A percentile compares a stretch with the other conserved stretches of the same genome.
Evolutionary conservation across 2,329 filamentous ascomycete species (phyloP).

Genomic region (Tolypocladium album): DNA sequence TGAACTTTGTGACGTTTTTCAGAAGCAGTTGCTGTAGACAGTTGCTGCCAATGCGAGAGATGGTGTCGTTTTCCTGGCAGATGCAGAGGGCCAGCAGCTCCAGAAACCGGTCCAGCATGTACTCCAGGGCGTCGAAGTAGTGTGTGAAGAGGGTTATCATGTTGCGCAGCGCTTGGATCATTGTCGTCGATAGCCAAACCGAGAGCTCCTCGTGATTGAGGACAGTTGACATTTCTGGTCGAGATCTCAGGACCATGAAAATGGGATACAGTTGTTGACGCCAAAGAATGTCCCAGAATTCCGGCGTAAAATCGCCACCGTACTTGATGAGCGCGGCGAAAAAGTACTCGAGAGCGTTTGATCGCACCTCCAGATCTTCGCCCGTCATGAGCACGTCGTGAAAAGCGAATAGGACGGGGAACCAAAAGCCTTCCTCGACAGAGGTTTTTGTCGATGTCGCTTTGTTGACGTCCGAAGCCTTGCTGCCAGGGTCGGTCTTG

Average conservation of each 20-base stretch:
- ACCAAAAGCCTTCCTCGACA: slow-evolving; percentile 96
- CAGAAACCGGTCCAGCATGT: slow-evolving; percentile 96
- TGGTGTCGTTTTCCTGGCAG: slow-evolving; percentile 97
- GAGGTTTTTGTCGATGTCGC: slow-evolving; percentile 66
- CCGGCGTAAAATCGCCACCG: slow-evolving; percentile 79
- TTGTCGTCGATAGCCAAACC: slow-evolving; percentile 97
- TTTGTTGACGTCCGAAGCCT: slow-evolving; percentile 31
- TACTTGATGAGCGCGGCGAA: slow-evolving; percentile 89
- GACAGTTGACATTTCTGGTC: slow-evolving; percentile 92
- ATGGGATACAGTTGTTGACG: slow-evolving; percentile 94
- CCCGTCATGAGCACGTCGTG: slow-evolving; percentile 99
- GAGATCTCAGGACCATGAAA: slow-evolving; percentile 94
- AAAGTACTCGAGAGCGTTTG: slow-evolving; percentile 83
- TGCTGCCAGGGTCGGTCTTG: slow-evolving; percentile 30
- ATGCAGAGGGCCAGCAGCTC: slow-evolving; percentile 93
- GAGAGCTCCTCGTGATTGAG: slow-evolving; percentile 94
- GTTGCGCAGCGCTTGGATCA: slow-evolving; percentile 96
- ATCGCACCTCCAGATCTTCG: slow-evolving; percentile 93
- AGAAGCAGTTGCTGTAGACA: slow-evolving; percentile 93
- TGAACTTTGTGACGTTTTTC: slow-evolving; percentile 92
- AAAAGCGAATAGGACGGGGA: slow-evolving; percentile 94
- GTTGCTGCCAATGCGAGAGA: slow-evolving; percentile 95
- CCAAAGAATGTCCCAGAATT: slow-evolving; percentile 99
- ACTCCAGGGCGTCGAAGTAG: slow-evolving; percentile 91
- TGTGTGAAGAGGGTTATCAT: slow-evolving; percentile 99